These are phyloP conservation scores for Alternaria angustiovoidea DNA, from an alignment of 2,329 filamentous ascomycete species.

Conservation along the genomic window DNA sequence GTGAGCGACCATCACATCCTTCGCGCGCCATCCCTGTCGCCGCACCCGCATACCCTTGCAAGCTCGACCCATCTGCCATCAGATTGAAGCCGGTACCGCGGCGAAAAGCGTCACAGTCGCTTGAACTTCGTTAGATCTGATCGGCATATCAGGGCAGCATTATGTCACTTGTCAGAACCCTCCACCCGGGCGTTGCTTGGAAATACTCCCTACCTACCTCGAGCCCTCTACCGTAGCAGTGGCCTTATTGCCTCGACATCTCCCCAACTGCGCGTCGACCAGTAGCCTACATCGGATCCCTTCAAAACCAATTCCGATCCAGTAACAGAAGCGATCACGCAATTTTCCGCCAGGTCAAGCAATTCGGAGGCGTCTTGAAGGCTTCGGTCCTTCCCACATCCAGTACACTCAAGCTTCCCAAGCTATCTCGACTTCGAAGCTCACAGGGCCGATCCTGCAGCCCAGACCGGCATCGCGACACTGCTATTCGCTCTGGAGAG, in stretches of 20 bases:
- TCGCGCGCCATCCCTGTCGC: slow-evolving; percentile 36
- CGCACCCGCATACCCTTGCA: slow-evolving; percentile 35
- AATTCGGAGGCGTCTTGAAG: slow-evolving; percentile 33
- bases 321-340: slow-evolving; percentile 31
- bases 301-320: slow-evolving; percentile 3
- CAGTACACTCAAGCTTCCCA: slow-evolving; percentile 15
- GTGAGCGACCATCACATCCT: slow-evolving; percentile 30
- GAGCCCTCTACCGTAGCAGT: neutral
- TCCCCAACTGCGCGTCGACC: slow-evolving; percentile 8
- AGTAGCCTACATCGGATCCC: slow-evolving; percentile 1
- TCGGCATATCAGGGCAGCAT: slow-evolving; percentile 26
- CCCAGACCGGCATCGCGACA: neutral
- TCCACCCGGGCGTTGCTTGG: slow-evolving; percentile 11
- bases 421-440: slow-evolving; percentile 19
- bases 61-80: slow-evolving; percentile 24
- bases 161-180: slow-evolving; percentile 37
- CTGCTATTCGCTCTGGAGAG: slow-evolving; percentile 4
- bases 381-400: slow-evolving; percentile 23
- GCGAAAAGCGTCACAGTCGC: slow-evolving; percentile 21
- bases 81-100: slow-evolving; percentile 21
- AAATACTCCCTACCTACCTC: slow-evolving; percentile 6
- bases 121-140: slow-evolving; percentile 10
- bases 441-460: slow-evolving; percentile 10
- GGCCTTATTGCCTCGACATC: slow-evolving; percentile 9
- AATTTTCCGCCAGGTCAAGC: slow-evolving; percentile 34